Conservation (phyloP, 352 stramenopile species). For the Plasmopara muralis region DNA sequence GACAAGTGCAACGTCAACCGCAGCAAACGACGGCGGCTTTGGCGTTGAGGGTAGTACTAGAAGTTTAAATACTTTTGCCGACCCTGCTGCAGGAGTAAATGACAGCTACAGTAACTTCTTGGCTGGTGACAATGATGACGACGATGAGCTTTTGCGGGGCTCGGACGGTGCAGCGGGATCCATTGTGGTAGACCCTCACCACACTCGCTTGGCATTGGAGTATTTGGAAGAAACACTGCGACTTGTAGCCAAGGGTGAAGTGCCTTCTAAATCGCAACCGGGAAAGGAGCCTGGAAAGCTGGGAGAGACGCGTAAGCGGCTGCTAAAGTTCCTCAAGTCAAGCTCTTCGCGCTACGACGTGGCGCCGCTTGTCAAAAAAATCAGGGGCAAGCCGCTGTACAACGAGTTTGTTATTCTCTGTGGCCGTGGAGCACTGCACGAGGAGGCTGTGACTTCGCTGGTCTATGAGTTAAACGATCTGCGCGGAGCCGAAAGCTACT, state of each 20-base stretch:
- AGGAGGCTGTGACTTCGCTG: constrained; percentile 68
- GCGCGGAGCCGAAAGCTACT: constrained; percentile 75
- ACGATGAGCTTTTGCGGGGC: constrained; percentile 31
- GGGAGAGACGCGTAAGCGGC: constrained; percentile 64
- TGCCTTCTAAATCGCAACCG: constrained; percentile 75
- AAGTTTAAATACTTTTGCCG: constrained; percentile 19
- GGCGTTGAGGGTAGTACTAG: constrained; percentile 19
- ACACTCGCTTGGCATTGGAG: constrained; percentile 79
- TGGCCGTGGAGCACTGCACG: constrained; percentile 68
- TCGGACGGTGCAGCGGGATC: constrained; percentile 13
- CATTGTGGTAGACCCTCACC: constrained; percentile 58
- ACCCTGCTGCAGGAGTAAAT: constrained; percentile 38
- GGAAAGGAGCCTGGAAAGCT: constrained; percentile 68
- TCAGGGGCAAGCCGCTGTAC: constrained; percentile 65
- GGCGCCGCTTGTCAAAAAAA: constrained; percentile 60
- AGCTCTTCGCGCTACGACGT: constrained; percentile 75
- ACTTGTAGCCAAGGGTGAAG: constrained; percentile 55
- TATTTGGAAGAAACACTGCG: constrained; percentile 83
- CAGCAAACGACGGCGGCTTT: constrained; percentile 11
- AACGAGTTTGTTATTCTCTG: constrained; percentile 85
- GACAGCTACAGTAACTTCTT: constrained; percentile 83
- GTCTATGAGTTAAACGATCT: constrained; percentile 79
- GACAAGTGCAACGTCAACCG: constrained; percentile 3
- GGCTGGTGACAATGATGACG: constrained; percentile 53
- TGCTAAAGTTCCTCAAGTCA: constrained; percentile 79